Conservation (phyloP, 768 basidiomycete species). For the Boletus subcaerulescens region DNA sequence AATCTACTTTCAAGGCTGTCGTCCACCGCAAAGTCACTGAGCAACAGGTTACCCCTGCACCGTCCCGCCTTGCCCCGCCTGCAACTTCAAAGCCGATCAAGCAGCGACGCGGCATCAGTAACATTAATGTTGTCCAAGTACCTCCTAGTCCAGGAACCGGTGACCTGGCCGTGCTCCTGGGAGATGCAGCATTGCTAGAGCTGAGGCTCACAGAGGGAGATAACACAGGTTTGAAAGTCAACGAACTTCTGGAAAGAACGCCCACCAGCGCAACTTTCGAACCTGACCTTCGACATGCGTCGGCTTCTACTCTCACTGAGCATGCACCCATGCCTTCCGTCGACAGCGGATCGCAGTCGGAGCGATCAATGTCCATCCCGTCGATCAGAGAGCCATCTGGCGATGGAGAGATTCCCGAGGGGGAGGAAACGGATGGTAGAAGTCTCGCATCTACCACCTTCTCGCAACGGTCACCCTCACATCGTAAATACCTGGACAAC, state of each 20-base stretch:
- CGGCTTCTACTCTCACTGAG: constrained; percentile 23
- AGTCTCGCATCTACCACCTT: constrained; percentile 39
- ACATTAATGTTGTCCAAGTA: constrained; percentile 25
- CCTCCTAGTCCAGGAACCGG: constrained; percentile 47
- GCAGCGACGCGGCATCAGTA: constrained; percentile 29
- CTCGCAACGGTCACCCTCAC: constrained; percentile 50
- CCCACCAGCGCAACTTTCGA: constrained; percentile 27
- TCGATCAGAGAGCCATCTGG: constrained; percentile 29
- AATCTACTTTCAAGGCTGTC: constrained; percentile 48
- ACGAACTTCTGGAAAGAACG: constrained; percentile 14
- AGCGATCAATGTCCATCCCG: constrained; percentile 29
- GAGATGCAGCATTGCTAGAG: constrained; percentile 59
- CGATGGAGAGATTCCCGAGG: constrained; percentile 23
- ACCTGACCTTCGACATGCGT: constrained; percentile 17
- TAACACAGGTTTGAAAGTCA: constrained; percentile 2
- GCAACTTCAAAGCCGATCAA: constrained; percentile 27
- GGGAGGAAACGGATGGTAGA: constrained; percentile 28
- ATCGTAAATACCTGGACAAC: constrained; percentile 45
- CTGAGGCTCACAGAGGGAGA: constrained; percentile 49
- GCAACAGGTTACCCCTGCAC: constrained; percentile 14
- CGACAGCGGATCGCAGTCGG: constrained; percentile 23
- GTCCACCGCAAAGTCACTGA: constrained; percentile 57
- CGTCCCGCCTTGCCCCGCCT: constrained; percentile 13
- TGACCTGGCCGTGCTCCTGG: constrained; percentile 53
- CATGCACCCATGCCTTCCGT: constrained; percentile 10